Conservation (phyloP, 441 rosid species). For the Erodium trifolium region DNA sequence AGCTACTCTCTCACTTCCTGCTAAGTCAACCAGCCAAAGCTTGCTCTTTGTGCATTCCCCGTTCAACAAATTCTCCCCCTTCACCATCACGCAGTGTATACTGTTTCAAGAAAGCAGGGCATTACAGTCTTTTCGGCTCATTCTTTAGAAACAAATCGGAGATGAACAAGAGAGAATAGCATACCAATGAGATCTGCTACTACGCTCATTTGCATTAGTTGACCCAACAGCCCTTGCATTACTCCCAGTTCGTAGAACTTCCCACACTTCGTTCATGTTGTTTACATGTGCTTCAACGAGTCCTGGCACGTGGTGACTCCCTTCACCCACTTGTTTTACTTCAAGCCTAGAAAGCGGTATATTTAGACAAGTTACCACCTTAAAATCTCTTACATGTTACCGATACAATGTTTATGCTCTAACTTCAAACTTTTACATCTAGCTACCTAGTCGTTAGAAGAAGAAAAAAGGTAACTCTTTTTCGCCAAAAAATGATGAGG, state of each 20-base stretch:
- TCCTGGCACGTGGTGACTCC: constrained; percentile 80
- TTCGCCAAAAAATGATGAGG: too few species aligned
- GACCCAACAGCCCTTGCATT: constrained; percentile 82
- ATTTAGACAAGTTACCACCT: constrained; percentile 3
- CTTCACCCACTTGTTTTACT: constrained; percentile 70
- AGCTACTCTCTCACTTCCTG: constrained; percentile 94
- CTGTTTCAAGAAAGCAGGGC: constrained; percentile 29
- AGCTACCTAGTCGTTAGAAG: too few species aligned
- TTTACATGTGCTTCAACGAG: constrained; percentile 69
- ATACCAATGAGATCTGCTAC: constrained; percentile 97
- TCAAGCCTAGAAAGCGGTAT: constrained; percentile 49
- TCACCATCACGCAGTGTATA: constrained; percentile 82
- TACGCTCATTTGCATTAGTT: constrained; percentile 81
- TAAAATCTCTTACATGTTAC: too few species aligned
- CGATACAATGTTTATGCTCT: too few species aligned
- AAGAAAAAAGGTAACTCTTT: too few species aligned
- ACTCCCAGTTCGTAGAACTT: constrained; percentile 76
- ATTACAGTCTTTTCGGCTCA: not conserved
- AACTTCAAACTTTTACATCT: too few species aligned
- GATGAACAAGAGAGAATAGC: constrained; percentile 12
- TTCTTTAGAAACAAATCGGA: not conserved
- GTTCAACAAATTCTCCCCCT: constrained; percentile 72
- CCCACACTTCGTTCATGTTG: constrained; percentile 82
- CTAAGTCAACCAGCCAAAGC: constrained; percentile 90
- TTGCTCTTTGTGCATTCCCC: constrained; percentile 88